Base-by-base conservation (phyloP, 371 early-diverging fungal genomes). In the Mucor lusitanicus region DNA sequence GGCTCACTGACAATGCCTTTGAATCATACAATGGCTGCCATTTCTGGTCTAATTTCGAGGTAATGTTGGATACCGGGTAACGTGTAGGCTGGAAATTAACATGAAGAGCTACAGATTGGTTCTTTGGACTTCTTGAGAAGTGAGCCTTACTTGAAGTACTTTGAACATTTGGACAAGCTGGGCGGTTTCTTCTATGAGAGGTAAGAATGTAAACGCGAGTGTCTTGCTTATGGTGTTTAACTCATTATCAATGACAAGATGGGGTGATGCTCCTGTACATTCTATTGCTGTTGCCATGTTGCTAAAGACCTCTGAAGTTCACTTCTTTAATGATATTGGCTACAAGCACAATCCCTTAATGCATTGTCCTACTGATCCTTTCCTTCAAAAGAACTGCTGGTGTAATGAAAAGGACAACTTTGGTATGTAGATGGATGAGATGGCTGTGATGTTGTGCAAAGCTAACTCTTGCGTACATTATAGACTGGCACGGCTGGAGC, bases 111-210 rank as follows among this genome's bases (percentile, higher is more conserved):
- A 0, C 56, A 96, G 81, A 95, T 98, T 67, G 97, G 87, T 13
- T 85, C 86, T 32, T 77, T 97, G 62, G 84, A 90, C 11, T 90
- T 96, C 63, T 90, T 90, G 50, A 87, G 95, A 68, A 85, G 86
- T 62, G 77, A 88, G 28, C 77, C 77, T 17, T 97, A 97, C 75
- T 61, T 80, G 40, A 85, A 88, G 30, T 96, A 85, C 70, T 97
- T 98, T 71, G 80, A 93, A 12, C 84, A 84, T 63, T 78, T 98
- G 37, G 98, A 98, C 77, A 61, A 74, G 37, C 64, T 83, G 6
- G 95, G 95, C 3, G 96, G 92, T 6, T 99, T 99, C 76, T 98
- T 91, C 73, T 97, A 97, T 73, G 99, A 98, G 73, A 83, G 94
- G 84, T 82, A 72, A 53, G n/a, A 23, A 17, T 8, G 17, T 27